phyloP scores from a whole-genome alignment of 768 basidiomycete species.

The Galerina sulciceps region DNA sequence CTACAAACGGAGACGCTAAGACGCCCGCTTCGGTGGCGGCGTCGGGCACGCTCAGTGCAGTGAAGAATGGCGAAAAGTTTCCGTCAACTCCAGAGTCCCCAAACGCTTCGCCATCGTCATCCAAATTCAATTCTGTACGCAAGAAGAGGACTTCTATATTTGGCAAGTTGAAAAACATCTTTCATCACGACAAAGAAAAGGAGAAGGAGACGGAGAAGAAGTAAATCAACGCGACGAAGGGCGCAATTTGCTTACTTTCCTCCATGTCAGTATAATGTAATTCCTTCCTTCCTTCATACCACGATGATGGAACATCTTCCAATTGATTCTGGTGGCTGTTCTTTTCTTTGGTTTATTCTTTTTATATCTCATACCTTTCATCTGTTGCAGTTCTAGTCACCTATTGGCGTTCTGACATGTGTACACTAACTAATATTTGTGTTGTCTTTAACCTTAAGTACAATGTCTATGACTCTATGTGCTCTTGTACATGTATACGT shows the following conservation, averaged over 20 bases:
- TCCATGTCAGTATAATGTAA: background rate
- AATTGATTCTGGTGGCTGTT: constrained; percentile 7
- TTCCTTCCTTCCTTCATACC: background rate
- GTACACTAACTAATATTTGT: constrained; percentile 19
- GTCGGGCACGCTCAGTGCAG: background rate
- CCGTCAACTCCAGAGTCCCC: constrained; percentile 19
- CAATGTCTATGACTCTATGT: constrained; percentile 13
- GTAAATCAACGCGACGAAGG: constrained; percentile 16
- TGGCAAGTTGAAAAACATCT: constrained; percentile 55
- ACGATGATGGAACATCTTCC: constrained; percentile 4
- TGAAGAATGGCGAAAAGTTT: constrained; percentile 17
- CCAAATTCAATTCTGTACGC: constrained; percentile 36
- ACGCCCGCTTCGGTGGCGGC: no score
- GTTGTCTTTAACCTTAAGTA: constrained; percentile 10
- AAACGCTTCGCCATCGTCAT: constrained; percentile 28
- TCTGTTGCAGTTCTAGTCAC: background rate
- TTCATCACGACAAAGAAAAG: constrained; percentile 50
- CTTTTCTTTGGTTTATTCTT: constrained; percentile 6
- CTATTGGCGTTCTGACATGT: constrained; percentile 10
- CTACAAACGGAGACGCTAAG: background rate
- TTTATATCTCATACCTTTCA: background rate
- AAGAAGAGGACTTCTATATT: constrained; percentile 62
- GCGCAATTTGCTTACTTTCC: background rate
- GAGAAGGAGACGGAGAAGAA: constrained; percentile 26
- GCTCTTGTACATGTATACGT: background rate